Conservation (phyloP, 164 flowering plant species). For the Pachysandra terminalis region DNA sequence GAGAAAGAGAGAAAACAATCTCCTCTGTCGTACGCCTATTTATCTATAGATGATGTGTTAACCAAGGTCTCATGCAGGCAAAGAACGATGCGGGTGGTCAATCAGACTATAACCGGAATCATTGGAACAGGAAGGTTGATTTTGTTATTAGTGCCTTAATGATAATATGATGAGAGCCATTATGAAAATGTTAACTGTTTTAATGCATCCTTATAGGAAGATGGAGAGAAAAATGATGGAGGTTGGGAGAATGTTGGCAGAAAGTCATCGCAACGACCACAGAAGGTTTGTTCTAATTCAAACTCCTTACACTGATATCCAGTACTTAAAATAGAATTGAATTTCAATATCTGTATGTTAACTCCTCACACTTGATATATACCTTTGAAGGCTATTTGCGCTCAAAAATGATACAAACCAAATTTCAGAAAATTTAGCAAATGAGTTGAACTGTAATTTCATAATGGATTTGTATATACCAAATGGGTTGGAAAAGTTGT, state of each 20-base stretch:
- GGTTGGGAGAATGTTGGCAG: conserved; percentile 83
- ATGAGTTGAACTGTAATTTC: too few relatives aligned
- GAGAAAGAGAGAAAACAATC: too few relatives aligned
- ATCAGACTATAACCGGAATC: conserved; percentile 16
- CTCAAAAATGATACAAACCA: too few relatives aligned
- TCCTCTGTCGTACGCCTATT: too few relatives aligned
- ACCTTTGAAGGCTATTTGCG: too few relatives aligned
- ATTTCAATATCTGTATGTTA: background rate
- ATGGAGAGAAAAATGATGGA: conserved; percentile 35
- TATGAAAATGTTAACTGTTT: background rate
- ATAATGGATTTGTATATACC: too few relatives aligned
- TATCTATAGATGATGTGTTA: background rate
- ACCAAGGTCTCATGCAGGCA: conserved; percentile 19
- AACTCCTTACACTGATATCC: background rate
- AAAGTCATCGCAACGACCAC: conserved; percentile 43
- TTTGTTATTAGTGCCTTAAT: background rate
- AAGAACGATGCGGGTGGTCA: conserved; percentile 11
- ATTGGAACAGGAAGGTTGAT: conserved; percentile 33
- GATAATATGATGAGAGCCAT: background rate
- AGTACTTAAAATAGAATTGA: background rate
- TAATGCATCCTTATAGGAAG: conserved; percentile 27
- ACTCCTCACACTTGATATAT: too few relatives aligned
- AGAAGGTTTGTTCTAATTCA: conserved; percentile 39
- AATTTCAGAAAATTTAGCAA: too few relatives aligned
- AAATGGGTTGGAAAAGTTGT: too few relatives aligned